These are phyloP conservation scores for Aureobasidium uvarum DNA, from an alignment of 2,329 filamentous ascomycete species.

Conservation along the genomic window DNA sequence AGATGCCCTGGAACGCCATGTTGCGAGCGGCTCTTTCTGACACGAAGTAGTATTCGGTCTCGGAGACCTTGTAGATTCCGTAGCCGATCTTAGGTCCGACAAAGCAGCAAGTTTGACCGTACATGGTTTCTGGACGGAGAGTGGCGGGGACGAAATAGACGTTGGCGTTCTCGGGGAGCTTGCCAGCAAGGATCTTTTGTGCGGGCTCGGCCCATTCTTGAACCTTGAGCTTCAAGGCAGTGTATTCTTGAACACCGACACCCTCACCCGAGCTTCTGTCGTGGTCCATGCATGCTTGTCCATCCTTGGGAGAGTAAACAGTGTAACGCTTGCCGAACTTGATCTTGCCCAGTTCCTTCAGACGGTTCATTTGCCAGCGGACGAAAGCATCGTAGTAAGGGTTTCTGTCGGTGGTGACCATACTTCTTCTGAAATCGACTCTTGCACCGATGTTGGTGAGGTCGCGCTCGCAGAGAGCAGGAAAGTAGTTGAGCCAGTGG, in stretches of 20 bases:
- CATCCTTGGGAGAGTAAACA: conserved; percentile 87
- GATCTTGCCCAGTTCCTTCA: conserved; percentile 88
- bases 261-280: conserved; percentile 79
- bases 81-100: conserved; percentile 88
- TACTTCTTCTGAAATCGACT: conserved; percentile 89
- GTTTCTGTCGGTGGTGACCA: conserved; percentile 95
- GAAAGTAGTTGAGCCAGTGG: conserved; percentile 91
- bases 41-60: conserved; percentile 73
- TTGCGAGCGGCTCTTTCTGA: conserved; percentile 84
- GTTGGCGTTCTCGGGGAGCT: conserved; percentile 73
- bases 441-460: conserved; percentile 79
- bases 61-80: conserved; percentile 73
- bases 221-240: conserved; percentile 84
- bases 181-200: conserved; percentile 67
- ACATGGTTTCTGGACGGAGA: conserved; percentile 96
- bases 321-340: conserved; percentile 92
- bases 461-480: conserved; percentile 74
- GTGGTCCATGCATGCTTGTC: conserved; percentile 84
- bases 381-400: conserved; percentile 92
- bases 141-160: conserved; percentile 92
- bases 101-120: conserved; percentile 95
- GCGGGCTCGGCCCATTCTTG: conserved; percentile 83
- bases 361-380: conserved; percentile 88
- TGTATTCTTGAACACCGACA: conserved; percentile 86
- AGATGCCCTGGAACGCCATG: conserved; percentile 92